Base-by-base conservation (phyloP, 2,329 filamentous ascomycete species). In the Penicillium decumbens region DNA sequence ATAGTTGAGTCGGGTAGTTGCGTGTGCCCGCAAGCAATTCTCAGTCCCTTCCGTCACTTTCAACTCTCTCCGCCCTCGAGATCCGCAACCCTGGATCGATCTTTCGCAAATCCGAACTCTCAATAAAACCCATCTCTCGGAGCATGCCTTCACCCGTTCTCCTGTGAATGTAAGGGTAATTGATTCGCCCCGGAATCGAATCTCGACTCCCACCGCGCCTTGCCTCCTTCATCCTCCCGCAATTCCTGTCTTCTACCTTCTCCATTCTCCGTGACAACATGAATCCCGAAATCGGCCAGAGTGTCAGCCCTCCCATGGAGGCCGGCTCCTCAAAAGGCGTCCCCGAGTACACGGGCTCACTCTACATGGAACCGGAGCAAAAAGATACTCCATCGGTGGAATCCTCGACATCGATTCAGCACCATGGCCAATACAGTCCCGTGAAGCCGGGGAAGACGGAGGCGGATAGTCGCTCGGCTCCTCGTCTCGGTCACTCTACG, bases 381-480 rank as follows among this genome's bases (percentile, higher is more conserved):
- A 57, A 54, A 30, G 55, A 61, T 9, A 15, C 32, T 12, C 42
- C 45, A 3, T 45, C 45, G 7, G 37, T 49, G 12, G 53, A 49
- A 3, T 29, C 46, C 25, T 43, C 41, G 40, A 44, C 38, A n/a
- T 51, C 56, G 39, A 39, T 33, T 20, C 49, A 49, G 40, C 13
- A 30, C 13, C 57, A 59, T 39, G 40, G 39, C 7, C 50, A 57
- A 23, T 49, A 54, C 40, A 43, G 47, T 4, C 56, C 47, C 8
- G 46, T 39, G 30, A 59, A 61, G 42, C 25, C 50, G 6, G 46
- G 41, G 37, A 55, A 59, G 47, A 38, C 40, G 18, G 66, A 66
- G 32, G 44, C 44, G 7, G 68, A 69, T 30, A 44, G 47, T 42
- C 59, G 63, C 25, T 50, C 78, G 46, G 74, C 79, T 13, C 45